Percentiles rank a stretch among this genome's conserved stretches.
phyloP scores from a whole-genome alignment of 2,329 filamentous ascomycete genomes.

The Thielaviopsis cerberus region DNA sequence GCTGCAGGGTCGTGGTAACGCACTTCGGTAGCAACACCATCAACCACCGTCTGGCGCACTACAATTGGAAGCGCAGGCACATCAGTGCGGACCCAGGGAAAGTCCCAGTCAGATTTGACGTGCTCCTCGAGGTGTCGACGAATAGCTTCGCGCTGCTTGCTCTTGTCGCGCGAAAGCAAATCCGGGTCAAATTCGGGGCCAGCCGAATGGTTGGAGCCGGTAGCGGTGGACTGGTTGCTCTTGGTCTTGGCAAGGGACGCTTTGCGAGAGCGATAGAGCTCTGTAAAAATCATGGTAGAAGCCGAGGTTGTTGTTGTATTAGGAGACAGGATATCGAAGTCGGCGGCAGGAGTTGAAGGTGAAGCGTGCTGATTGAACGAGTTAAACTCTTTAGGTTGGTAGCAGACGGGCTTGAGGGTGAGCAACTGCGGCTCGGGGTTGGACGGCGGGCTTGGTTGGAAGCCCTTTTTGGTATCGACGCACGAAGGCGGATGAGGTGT shows the following conservation, averaged over 20 bases:
- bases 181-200: conserved; percentile 36
- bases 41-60: conserved; percentile 1
- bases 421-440: conserved; percentile 6
- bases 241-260: conserved; percentile 29
- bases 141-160: conserved; percentile 44
- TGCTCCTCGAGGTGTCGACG: conserved; percentile 34
- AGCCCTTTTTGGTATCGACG: conserved; percentile 8
- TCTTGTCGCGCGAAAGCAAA: conserved; percentile 41
- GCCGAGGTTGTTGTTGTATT: conserved; percentile 8
- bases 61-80: conserved; percentile 11
- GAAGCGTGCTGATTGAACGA: conserved; percentile 9
- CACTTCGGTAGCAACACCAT: conserved; percentile 4
- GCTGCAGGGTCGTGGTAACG: conserved; percentile 9
- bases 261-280: conserved; percentile 38
- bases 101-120: conserved; percentile 42
- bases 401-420: conserved; percentile 6
- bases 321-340: conserved; percentile 6
- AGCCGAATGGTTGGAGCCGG: conserved; percentile 16
- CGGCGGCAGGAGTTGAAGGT: neutral
- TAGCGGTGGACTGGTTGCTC: conserved; percentile 13
- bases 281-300: conserved; percentile 37
- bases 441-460: conserved; percentile 7
- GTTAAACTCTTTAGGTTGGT: conserved; percentile 10
- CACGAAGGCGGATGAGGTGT: neutral
- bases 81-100: conserved; percentile 31